phyloP scores from a whole-genome alignment of 352 stramenopile species.

The Globisporangium recalcitrans region DNA sequence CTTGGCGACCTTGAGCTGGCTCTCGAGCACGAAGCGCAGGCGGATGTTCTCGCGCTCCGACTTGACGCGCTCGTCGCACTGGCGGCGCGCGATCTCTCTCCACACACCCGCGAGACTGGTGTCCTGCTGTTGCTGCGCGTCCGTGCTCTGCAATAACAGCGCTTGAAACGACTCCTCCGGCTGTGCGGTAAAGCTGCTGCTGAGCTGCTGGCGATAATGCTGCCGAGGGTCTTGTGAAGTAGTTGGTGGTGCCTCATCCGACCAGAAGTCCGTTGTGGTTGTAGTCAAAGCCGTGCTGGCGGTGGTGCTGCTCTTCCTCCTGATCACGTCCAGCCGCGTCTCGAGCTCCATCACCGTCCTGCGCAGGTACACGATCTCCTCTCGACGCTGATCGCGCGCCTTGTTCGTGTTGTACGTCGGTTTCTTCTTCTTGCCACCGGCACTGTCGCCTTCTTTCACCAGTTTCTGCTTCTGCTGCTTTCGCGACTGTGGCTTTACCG shows the following conservation, averaged over 20 bases:
- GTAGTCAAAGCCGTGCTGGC: background rate
- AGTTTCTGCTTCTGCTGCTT: background rate
- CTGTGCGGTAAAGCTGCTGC: background rate
- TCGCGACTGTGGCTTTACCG: background rate
- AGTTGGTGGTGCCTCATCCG: background rate
- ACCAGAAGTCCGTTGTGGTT: background rate
- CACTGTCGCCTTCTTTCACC: background rate
- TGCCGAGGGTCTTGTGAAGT: background rate
- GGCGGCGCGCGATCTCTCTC: constrained; percentile 5
- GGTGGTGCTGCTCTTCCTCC: background rate
- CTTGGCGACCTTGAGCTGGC: background rate
- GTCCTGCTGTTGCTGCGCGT: background rate
- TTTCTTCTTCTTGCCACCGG: background rate
- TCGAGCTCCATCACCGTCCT: constrained; percentile 32
- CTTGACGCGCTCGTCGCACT: background rate
- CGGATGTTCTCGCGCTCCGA: constrained; percentile 42
- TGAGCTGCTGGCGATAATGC: background rate
- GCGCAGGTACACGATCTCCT: constrained; percentile 30
- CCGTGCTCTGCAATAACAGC: background rate
- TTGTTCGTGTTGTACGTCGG: constrained; percentile 4
- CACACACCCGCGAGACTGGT: background rate
- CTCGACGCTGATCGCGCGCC: constrained; percentile 24
- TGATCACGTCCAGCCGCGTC: constrained; percentile 15
- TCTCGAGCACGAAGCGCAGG: constrained; percentile 22
- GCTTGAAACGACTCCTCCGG: background rate